These are phyloP conservation scores for Paecilomyces sp. DNA, from an alignment of 2,329 filamentous ascomycete species.

Conservation along the genomic window DNA sequence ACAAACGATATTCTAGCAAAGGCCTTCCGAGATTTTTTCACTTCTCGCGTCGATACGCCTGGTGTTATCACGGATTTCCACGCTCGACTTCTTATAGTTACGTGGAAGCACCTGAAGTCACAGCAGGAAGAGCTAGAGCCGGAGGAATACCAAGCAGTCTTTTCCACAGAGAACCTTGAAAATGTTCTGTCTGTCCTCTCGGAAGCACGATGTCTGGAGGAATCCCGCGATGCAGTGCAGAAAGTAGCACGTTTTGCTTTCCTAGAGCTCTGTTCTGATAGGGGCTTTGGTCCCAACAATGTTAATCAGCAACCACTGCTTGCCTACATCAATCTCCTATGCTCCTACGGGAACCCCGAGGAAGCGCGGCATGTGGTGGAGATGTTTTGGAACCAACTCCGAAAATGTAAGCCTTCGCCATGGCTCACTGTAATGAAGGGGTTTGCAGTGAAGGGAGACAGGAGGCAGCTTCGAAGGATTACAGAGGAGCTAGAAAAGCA, in stretches of 20 bases:
- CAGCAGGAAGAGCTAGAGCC: conserved; percentile 22
- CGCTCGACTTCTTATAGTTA: conserved; percentile 51
- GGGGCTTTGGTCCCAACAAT: conserved; percentile 35
- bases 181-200: conserved; percentile 33
- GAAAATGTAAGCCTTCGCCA: conserved; percentile 21
- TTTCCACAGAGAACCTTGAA: conserved; percentile 32
- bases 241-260: conserved; percentile 33
- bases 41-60: conserved; percentile 42
- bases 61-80: conserved; percentile 58
- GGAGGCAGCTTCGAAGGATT: conserved; percentile 51
- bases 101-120: conserved; percentile 55
- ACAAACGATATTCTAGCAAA: conserved; percentile 54
- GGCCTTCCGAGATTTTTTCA: conserved; percentile 60
- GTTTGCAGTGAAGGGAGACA: conserved; percentile 53
- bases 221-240: conserved; percentile 31
- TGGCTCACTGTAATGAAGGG: conserved; percentile 53
- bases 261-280: conserved; percentile 27
- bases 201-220: conserved; percentile 25
- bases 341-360: conserved; percentile 47
- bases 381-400: conserved; percentile 29
- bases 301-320: conserved; percentile 32
- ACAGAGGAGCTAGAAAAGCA: conserved; percentile 45
- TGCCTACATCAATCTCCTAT: conserved; percentile 45
- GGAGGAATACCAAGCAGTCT: conserved; percentile 26
- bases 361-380: conserved; percentile 46